Evolutionary conservation across 2,329 filamentous ascomycete genomes (phyloP).

Genomic region (Pseudocercospora macadamiae): DNA sequence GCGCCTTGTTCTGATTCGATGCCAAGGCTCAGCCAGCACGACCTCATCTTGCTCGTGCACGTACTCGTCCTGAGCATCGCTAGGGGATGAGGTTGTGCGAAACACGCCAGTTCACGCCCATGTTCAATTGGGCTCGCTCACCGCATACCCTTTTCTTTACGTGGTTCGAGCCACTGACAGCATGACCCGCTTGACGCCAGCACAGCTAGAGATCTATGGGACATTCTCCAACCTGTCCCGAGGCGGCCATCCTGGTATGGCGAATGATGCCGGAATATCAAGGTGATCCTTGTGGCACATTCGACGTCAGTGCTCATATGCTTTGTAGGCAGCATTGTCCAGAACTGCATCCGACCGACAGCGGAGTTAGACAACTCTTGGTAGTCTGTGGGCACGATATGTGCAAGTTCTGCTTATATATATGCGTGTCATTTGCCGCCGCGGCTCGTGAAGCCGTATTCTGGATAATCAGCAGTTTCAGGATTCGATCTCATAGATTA

Average conservation of each 20-base stretch:
- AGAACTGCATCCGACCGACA: neutral
- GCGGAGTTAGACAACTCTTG: too few species aligned
- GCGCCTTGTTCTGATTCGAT: neutral
- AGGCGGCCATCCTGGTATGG: neutral
- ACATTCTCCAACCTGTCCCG: neutral
- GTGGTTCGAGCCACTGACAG: too few species aligned
- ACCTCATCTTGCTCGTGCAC: neutral
- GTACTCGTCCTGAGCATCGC: neutral
- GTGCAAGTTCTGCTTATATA: neutral
- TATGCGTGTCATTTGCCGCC: conserved; percentile 6
- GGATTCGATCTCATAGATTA: neutral
- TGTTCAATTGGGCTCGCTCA: too few species aligned
- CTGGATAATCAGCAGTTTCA: neutral
- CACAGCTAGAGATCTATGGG: neutral
- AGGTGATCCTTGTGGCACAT: conserved; percentile 1
- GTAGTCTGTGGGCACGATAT: neutral
- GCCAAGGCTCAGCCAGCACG: neutral
- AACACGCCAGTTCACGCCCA: neutral
- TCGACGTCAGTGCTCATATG: conserved; percentile 5
- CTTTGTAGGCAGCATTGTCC: conserved; percentile 3
- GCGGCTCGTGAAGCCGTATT: neutral
- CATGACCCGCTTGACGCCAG: neutral
- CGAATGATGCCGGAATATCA: conserved; percentile 1
- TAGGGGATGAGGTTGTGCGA: neutral
- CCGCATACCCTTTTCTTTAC: too few species aligned